Base-by-base conservation (phyloP, 352 stramenopile genomes). In the Globisporangium uncinulatum region DNA sequence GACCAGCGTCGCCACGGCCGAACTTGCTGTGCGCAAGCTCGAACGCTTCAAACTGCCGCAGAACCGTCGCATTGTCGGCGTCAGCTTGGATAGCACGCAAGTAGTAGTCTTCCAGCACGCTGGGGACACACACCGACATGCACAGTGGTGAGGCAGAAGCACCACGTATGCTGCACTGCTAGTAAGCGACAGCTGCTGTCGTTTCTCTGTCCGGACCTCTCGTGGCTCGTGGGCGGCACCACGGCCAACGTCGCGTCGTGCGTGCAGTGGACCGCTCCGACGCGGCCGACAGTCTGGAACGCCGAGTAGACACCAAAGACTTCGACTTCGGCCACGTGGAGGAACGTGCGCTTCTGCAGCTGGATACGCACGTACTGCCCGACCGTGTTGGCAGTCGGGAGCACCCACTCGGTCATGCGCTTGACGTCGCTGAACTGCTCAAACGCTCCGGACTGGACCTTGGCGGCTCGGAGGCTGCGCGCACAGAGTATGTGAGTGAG, bases 311-410 rank as follows among this genome's bases (percentile, higher is more conserved):
- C 89, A 13, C 92, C 94, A 62, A 96, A 97, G 10, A 98, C 89
- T 63, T 98, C 80, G 17, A 98, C 65, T 62, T 92, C 66, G 24
- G 89, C 88, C 52, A 98, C 71, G 65, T 97, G 89, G 52, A 98
- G 65, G 55, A 96, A 97, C 57, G 92, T 89, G 50, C 74, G 91
- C 42, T 63, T 74, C 63, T 97, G 83, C 5, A 97, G 61, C 61
- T 98, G 94, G 11, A 98, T 69, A n/a, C 81, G 76, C 5, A 89
- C 55, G 52, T 76, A 89, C 66, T 94, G 74, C 5, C 85, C 91
- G 6, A 92, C 60, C 14, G 81, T 95, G 57, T 94, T 89, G 19
- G 80, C 72, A 0, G 79, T 83, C 0, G 94, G 92, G 45, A 97
- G 69, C 15, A 83, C 49, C 94, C 94, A 98, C 58, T 92, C 84